Base-by-base conservation (phyloP, 1,284 basidiomycete species). In the Fomitiporia mediterranea region DNA sequence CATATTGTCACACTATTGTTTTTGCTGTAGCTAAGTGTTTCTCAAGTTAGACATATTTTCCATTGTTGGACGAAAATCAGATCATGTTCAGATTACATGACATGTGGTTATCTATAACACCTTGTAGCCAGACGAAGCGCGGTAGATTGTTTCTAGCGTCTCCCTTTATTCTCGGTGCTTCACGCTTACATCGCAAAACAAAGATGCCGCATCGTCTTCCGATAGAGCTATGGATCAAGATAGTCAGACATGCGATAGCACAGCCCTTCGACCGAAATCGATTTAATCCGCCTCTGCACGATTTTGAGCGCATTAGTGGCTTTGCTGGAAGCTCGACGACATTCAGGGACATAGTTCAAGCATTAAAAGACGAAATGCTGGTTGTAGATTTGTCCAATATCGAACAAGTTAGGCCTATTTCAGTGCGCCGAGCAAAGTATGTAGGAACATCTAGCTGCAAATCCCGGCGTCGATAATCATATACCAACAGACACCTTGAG, bases 211-310 rank as follows among this genome's bases (percentile, higher is more conserved):
- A 19, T 35, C 28, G 19, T 30, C 39, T 55, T 11, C 53, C 44
- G 7, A 28, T 27, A 21, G 53, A 55, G 15, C 11, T 55, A 25
- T 55, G 53, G 53, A 21, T 42, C 27, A 11, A 19, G 15, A 55
- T 55, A 17, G 38, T 34, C 25, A 49, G 30, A 11, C 34, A 28
- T 39, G 46, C 37, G 3, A n/a, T 42, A 32, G 19, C 25, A 7
- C 53, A 47, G 17, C 27, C 27, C 8, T 55, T 44, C 46, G 23
- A 21, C 1, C 21, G 6, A 17, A 27, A 27, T 8, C 34, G 19
- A 7, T 55, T 55, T 30, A 39, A 49, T 19, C 53, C n/a, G 5
- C 46, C 34, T n/a, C 19, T 19, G 6, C 35, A 39, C 17, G 46
- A 39, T 30, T 49, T 55, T 17, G 19, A 32, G 7, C 8, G 46